Percentiles rank a stretch among this genome's conserved stretches.
Evolutionary conservation across 1,139 yeast genomes (phyloP).

Genomic region (Spathaspora jeffriesii): DNA sequence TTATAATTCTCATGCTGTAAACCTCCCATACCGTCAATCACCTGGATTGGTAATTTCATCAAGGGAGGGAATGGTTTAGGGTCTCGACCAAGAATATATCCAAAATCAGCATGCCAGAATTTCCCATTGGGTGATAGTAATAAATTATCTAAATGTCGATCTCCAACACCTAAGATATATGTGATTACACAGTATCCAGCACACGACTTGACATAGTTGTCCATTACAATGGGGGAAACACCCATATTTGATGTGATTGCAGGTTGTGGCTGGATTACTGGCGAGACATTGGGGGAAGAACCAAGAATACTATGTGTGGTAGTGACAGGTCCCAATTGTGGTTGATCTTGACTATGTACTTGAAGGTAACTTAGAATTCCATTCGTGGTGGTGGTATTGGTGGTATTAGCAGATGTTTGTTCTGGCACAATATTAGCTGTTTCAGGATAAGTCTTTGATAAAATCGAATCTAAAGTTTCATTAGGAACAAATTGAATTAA

Average conservation of each 20-base stretch:
- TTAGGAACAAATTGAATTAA: conserved; percentile 92
- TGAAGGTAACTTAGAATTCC: conserved; percentile 74
- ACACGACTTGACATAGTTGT: conserved; percentile 90
- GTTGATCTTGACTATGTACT: conserved; percentile 55
- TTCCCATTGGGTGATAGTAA: conserved; percentile 74
- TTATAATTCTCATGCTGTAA: conserved; percentile 80
- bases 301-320: conserved; percentile 29
- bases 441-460: conserved; percentile 58
- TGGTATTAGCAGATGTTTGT: neutral
- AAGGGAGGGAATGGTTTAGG: conserved; percentile 99
- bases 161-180: conserved; percentile 93
- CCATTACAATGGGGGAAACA: conserved; percentile 79
- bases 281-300: conserved; percentile 3
- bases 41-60: conserved; percentile 96
- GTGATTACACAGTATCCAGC: conserved; percentile 99
- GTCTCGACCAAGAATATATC: conserved; percentile 93
- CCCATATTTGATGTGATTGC: conserved; percentile 61
- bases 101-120: conserved; percentile 97
- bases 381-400: conserved; percentile 22
- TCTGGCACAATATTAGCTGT: neutral
- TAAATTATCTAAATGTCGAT: conserved; percentile 91
- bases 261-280: conserved; percentile 20
- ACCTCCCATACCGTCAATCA: conserved; percentile 98
- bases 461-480: conserved; percentile 81
- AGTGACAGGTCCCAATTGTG: conserved; percentile 25